Percentiles rank a stretch among this genome's conserved stretches.
These are phyloP conservation scores for Epichloe sibirici DNA, from an alignment of 2,329 filamentous ascomycete species.

Conservation along the genomic window DNA sequence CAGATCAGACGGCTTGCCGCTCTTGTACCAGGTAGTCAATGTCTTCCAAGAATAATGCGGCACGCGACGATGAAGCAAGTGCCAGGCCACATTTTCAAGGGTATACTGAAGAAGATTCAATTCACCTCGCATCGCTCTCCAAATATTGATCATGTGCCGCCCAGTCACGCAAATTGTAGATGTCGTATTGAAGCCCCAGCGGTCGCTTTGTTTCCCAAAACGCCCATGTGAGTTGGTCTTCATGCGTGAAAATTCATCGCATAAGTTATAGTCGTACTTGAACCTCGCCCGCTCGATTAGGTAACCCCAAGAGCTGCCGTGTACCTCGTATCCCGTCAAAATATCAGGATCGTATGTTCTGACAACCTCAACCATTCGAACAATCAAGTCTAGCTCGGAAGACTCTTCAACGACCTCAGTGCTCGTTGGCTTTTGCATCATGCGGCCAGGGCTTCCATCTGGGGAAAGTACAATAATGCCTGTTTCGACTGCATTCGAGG, in stretches of 20 bases:
- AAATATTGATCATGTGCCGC: slow-evolving; percentile 92
- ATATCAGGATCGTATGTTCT: slow-evolving; percentile 79
- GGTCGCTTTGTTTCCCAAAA: slow-evolving; percentile 75
- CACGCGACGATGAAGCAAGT: slow-evolving; percentile 74
- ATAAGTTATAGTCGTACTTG: slow-evolving; percentile 83
- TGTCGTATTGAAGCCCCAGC: slow-evolving; percentile 89
- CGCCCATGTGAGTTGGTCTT: slow-evolving; percentile 71
- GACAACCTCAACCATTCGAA: slow-evolving; percentile 78
- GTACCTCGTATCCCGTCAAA: slow-evolving; percentile 87
- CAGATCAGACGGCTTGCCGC: slow-evolving; percentile 54
- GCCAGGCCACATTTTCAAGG: slow-evolving; percentile 90
- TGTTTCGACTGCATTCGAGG: slow-evolving; percentile 38
- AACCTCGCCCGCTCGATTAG: slow-evolving; percentile 77
- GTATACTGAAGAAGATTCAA: slow-evolving; percentile 87
- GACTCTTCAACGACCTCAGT: slow-evolving; percentile 61
- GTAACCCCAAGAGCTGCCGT: slow-evolving; percentile 90
- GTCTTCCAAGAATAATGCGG: slow-evolving; percentile 75
- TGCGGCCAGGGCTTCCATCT: slow-evolving; percentile 43
- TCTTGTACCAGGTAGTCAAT: slow-evolving; percentile 72
- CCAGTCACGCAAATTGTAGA: slow-evolving; percentile 89
- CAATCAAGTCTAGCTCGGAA: slow-evolving; percentile 75
- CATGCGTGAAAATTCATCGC: slow-evolving; percentile 82
- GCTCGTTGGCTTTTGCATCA: slow-evolving; percentile 47
- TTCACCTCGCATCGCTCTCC: slow-evolving; percentile 91
- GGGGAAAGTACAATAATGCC: slow-evolving; percentile 65